Evolutionary conservation across 257 asterid species (phyloP).

Genomic region (Solanum verrucosum): DNA sequence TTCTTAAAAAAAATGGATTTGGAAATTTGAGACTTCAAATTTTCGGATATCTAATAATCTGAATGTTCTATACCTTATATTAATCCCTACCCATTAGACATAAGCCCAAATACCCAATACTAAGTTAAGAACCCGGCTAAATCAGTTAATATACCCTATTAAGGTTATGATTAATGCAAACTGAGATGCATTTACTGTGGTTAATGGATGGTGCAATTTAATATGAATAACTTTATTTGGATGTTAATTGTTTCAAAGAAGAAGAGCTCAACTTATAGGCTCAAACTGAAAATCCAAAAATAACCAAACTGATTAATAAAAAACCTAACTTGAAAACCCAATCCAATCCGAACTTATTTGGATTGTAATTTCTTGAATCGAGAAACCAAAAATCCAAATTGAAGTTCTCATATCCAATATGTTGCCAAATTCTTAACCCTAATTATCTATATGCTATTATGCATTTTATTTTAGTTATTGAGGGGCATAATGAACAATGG

Average conservation of each 20-base stretch:
- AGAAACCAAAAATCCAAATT: background rate
- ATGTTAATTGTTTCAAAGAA: background rate
- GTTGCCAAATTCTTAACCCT: background rate
- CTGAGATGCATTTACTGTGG: background rate
- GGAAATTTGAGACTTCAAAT: background rate
- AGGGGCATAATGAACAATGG: background rate
- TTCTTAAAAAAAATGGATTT: background rate
- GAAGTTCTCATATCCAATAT: background rate
- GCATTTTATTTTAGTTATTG: background rate
- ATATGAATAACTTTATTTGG: background rate
- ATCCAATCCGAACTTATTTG: background rate
- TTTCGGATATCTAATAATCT: background rate
- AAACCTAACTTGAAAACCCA: background rate
- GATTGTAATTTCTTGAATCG: background rate
- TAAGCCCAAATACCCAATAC: background rate
- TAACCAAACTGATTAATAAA: background rate
- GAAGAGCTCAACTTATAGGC: background rate
- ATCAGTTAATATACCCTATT: background rate
- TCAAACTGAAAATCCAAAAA: background rate
- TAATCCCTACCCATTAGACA: background rate
- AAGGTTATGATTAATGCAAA: background rate
- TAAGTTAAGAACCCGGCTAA: background rate
- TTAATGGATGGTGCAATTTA: background rate
- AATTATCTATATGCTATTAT: background rate
- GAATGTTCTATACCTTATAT: background rate